A percentile compares a stretch with the other conserved stretches of the same genome.
These are phyloP conservation scores for Yamadazyma scolyti DNA, from an alignment of 805 yeast species.

Conservation along the genomic window DNA sequence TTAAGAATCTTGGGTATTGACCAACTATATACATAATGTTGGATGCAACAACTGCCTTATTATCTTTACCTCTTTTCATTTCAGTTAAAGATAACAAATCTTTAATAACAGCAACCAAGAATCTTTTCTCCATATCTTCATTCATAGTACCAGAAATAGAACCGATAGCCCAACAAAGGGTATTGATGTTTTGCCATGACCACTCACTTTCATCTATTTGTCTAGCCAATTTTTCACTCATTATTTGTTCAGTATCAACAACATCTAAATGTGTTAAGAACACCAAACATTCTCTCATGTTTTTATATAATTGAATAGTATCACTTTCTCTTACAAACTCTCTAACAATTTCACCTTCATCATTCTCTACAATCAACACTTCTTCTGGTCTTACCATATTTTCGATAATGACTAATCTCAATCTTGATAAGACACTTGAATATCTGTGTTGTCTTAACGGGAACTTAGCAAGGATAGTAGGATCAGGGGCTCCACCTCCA, in stretches of 20 bases:
- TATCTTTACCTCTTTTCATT: constrained; percentile 94
- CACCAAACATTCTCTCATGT: constrained; percentile 93
- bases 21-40: constrained; percentile 99
- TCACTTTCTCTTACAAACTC: constrained; percentile 96
- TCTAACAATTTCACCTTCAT: constrained; percentile 98
- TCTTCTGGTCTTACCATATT: constrained; percentile 99
- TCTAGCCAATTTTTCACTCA: constrained; percentile 85
- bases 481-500: constrained; percentile 82
- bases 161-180: constrained; percentile 99
- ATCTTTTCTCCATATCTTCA: constrained; percentile 94
- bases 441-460: constrained; percentile 87
- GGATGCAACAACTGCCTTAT: constrained; percentile 99
- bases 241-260: constrained; percentile 86
- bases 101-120: constrained; percentile 88
- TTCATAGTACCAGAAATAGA: constrained; percentile 98
- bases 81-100: constrained; percentile 90
- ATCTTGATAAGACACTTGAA: constrained; percentile 69
- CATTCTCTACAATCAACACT: constrained; percentile 93
- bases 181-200: constrained; percentile 98
- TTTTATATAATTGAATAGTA: constrained; percentile 91
- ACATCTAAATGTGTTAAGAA: constrained; percentile 95
- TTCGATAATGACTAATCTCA: constrained; percentile 92
- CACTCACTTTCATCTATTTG: constrained; percentile 97
- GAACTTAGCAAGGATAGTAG: constrained; percentile 67
- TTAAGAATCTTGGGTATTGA: constrained; percentile 94